These are phyloP conservation scores for Vachellia collinsii DNA, from an alignment of 306 rosid genomes.

Conservation along the genomic window DNA sequence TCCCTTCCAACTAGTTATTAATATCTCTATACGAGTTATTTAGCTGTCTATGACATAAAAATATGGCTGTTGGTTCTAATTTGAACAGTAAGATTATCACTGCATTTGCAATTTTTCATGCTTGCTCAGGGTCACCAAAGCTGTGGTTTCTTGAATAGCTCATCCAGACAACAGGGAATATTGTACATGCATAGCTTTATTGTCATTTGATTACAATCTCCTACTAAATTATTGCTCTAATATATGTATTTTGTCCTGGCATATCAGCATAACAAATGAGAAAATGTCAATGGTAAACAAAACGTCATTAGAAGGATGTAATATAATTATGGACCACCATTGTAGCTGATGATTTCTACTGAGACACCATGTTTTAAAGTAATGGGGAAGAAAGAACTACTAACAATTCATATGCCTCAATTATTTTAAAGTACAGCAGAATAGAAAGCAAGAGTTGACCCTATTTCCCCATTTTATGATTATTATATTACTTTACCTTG, in stretches of 20 bases:
- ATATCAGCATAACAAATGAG: conserved; percentile 1
- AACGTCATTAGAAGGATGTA: background rate
- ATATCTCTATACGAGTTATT: background rate
- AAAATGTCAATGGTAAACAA: background rate
- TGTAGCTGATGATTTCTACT: conserved; percentile 7
- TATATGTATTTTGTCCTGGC: conserved; percentile 14
- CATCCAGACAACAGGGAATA: background rate
- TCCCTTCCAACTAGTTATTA: background rate
- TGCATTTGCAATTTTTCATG: conserved; percentile 12
- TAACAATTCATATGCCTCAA: conserved; percentile 25
- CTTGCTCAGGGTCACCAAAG: background rate
- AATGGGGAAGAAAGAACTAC: conserved; percentile 5
- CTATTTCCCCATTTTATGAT: conserved; percentile 6
- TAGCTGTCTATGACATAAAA: background rate
- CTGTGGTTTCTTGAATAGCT: background rate
- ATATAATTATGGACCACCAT: background rate
- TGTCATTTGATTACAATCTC: conserved; percentile 11
- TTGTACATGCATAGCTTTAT: background rate
- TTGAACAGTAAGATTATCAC: background rate
- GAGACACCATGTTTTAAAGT: conserved; percentile 15
- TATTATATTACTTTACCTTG: conserved; percentile 50
- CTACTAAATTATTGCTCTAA: conserved; percentile 4
- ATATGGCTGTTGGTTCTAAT: background rate
- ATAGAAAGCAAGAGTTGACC: conserved; percentile 21
- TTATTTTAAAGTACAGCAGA: conserved; percentile 9